Evolutionary conservation across 2,329 filamentous ascomycete species (phyloP), one percentile per base, ranked within the genome.

Genomic region (Aureobasidium sp.): DNA sequence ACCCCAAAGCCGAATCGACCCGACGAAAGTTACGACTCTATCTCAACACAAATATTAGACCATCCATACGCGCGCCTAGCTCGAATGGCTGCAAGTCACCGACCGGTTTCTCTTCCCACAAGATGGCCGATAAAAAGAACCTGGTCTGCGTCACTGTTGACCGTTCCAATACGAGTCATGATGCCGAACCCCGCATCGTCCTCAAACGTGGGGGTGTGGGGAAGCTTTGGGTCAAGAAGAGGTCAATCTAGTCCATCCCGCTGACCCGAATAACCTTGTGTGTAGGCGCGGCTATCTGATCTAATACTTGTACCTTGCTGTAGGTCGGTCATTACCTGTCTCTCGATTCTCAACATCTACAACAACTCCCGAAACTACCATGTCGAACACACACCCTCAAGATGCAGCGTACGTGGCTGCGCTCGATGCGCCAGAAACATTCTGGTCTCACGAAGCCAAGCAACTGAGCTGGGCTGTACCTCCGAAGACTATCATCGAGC

Each of bases 401-500:
- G 70, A 73, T 65, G 64, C 66, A 60, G 70, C 71, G 27, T 72
- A 71, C 62, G 66, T 66, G 11, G 65, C 69, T 35, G 68, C 70
- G 54, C 67, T 70, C 59, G 63, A 63, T n/a, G 65, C 71, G 51
- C 73, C 67, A 35, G 63, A 66, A 60, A 68, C 66, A 45, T 77
- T 73, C 65, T 73, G 71, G 71, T 61, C 68, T 25, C 67, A 69
- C 54, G 70, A 73, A 60, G 90, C 90, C 5, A 78, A 84, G 46
- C 82, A 88, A 23, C 78, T 97, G 3, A 76, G 87, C 72, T 96
- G 92, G 92, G 87, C 95, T 74, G 87, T 84, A 69, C 80, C 82
- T 59, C 92, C 92, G 8, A 81, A 81, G 13, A 77, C 79, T 0
- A 81, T 83, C 0, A 79, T 95, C 23, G 75, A 76, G 3, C 77